phyloP scores from a whole-genome alignment of 2,329 filamentous ascomycete genomes.

The Talaromyces sp. region DNA sequence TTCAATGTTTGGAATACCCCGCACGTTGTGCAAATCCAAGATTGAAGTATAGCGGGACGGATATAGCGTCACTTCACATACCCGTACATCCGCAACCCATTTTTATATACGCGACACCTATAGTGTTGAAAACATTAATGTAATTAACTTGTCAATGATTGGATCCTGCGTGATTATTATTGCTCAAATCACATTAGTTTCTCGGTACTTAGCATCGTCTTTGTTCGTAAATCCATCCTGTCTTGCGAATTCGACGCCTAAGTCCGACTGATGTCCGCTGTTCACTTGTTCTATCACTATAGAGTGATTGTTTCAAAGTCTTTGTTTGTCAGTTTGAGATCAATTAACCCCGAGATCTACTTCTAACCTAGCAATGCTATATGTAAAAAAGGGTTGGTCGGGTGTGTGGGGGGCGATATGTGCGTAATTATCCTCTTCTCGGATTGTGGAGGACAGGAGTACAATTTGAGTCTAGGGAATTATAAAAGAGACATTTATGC shows the following conservation, averaged over 20 bases:
- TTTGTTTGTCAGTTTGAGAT: background rate
- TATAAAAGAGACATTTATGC: background rate
- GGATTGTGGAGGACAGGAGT: background rate
- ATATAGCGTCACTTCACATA: background rate
- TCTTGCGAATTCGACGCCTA: background rate
- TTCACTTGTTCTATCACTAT: background rate
- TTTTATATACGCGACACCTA: background rate
- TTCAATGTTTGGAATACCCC: too few relatives aligned
- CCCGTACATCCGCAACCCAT: background rate
- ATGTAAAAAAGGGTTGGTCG: background rate
- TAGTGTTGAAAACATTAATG: background rate
- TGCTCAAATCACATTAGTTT: background rate
- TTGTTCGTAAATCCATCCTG: background rate
- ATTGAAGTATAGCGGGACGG: too few relatives aligned
- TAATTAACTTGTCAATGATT: background rate
- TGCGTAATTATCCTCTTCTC: background rate
- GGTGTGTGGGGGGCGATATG: background rate
- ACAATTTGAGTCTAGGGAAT: background rate
- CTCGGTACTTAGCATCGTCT: background rate
- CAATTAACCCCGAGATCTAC: background rate
- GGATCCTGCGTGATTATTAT: background rate
- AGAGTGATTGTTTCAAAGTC: background rate
- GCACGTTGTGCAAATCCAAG: too few relatives aligned
- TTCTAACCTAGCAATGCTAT: background rate
- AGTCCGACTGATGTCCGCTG: background rate